Evolutionary conservation across 176 grass and related monocot species (phyloP), one percentile per base, ranked within the genome.

Genomic region (Hordeum marinum): DNA sequence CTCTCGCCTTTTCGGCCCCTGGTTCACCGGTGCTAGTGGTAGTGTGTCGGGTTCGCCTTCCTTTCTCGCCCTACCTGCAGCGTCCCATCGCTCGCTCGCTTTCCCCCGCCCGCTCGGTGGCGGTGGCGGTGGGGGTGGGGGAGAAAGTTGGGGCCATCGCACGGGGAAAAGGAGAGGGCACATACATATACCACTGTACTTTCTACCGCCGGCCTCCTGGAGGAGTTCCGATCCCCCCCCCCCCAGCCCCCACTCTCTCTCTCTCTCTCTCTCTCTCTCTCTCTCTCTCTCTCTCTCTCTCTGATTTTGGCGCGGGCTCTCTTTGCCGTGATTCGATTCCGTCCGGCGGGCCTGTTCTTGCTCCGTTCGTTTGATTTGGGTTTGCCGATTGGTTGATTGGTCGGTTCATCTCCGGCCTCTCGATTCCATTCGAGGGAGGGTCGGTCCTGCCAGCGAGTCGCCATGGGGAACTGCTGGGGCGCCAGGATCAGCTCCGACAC

Each of bases 381-480:
- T 1, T 9, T 8, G 18, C 52, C 8, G 52, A 55, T 54, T 18
- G 15, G 0, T 52, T 39, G 11, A 7, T 50, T 48, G 45, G 0
- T 52, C 37, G 39, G 12, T 42, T 29, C 58, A 9, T 52, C 39
- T 62, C 48, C 3, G 29, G 4, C 29, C 39, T 43, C 45, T 67
- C 61, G 78, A 5, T 78, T 39, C 1, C n/a, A n/a, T n/a, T n/a
- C n/a, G n/a, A n/a, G n/a, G n/a, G 21, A 4, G 9, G 24, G 3
- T 3, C 25, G 60, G 60, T 2, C 81, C 14, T 4, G 46, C 14
- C 4, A 43, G 10, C 1, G 15, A 7, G 1, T 18, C 52, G 18
- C 52, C 85, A 94, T 94, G 92, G 92, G 92, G 58, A 94, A 94
- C 57, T 94, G 92, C 58, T 94, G 84, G 80, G 92, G 86, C 78